Percentiles rank a stretch among this genome's conserved stretches.
These are phyloP conservation scores for Ogataea nitratoaversa DNA, from an alignment of 805 yeast genomes.

Conservation along the genomic window DNA sequence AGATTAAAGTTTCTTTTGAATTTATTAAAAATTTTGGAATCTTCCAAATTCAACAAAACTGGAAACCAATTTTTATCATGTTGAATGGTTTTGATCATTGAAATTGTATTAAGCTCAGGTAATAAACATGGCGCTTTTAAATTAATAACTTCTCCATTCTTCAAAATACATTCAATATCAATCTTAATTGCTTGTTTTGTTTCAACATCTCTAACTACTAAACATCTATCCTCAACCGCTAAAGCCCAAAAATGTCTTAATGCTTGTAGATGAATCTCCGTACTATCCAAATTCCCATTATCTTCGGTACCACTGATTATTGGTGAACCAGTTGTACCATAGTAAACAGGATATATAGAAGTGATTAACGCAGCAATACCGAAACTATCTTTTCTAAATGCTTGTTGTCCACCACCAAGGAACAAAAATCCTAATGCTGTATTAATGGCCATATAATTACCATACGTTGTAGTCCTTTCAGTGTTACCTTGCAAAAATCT, in stretches of 20 bases:
- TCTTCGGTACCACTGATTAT: conserved; percentile 16
- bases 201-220: conserved; percentile 69
- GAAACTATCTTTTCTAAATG: conserved; percentile 58
- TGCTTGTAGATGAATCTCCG: conserved; percentile 73
- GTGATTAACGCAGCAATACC: conserved; percentile 68
- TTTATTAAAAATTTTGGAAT: conserved; percentile 37
- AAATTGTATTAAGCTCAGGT: conserved; percentile 53
- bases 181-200: conserved; percentile 52
- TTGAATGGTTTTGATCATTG: conserved; percentile 38
- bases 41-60: conserved; percentile 31
- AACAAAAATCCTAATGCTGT: conserved; percentile 85
- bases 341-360: conserved; percentile 71
- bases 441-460: conserved; percentile 72
- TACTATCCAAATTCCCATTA: conserved; percentile 25
- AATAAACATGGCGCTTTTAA: conserved; percentile 62
- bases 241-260: conserved; percentile 88
- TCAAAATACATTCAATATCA: conserved; percentile 32
- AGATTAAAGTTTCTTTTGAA: conserved; percentile 44
- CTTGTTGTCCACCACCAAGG: conserved; percentile 89
- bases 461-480: conserved; percentile 42
- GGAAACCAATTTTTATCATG: conserved; percentile 45
- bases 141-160: conserved; percentile 33
- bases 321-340: conserved; percentile 23
- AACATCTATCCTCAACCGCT: conserved; percentile 74
- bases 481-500: conserved; percentile 64